Evolutionary conservation across 495 filamentous ascomycete genomes (phyloP).

Genomic region (Xylona heveae): DNA sequence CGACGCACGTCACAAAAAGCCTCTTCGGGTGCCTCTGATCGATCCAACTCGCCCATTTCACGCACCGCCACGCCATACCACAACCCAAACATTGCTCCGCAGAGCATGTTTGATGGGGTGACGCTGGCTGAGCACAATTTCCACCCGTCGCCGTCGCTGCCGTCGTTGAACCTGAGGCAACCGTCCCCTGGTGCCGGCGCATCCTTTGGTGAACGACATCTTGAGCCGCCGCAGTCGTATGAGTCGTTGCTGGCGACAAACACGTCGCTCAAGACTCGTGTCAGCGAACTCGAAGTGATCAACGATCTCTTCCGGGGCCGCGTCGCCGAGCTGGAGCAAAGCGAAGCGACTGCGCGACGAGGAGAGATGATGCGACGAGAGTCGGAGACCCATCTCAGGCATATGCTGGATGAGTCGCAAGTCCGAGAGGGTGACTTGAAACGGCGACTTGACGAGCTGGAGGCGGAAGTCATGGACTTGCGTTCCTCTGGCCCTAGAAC

Average conservation of each 20-base stretch:
- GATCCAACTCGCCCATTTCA: constrained; percentile 69
- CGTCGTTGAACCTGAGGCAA: constrained; percentile 31
- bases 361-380: constrained; percentile 24
- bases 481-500: constrained; percentile 8
- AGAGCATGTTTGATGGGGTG: constrained; percentile 58
- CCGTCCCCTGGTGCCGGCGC: constrained; percentile 47
- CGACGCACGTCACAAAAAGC: constrained; percentile 52
- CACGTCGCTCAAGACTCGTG: constrained; percentile 67
- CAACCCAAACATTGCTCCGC: constrained; percentile 41
- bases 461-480: constrained; percentile 32
- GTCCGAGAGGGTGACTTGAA: constrained; percentile 68
- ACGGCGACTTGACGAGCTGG: constrained; percentile 57
- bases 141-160: constrained; percentile 33
- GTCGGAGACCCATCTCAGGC: constrained; percentile 35
- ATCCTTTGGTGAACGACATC: constrained; percentile 51
- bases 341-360: constrained; percentile 42
- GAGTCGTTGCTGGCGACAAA: constrained; percentile 60
- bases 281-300: constrained; percentile 86
- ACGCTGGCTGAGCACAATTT: constrained; percentile 40
- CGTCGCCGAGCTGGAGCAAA: constrained; percentile 66
- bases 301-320: constrained; percentile 84
- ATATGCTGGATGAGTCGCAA: constrained; percentile 52
- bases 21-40: constrained; percentile 51
- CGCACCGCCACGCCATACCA: constrained; percentile 65
- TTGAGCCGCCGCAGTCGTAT: constrained; percentile 58